These are phyloP conservation scores for Cercophora samala DNA, from an alignment of 495 filamentous ascomycete genomes.

Conservation along the genomic window DNA sequence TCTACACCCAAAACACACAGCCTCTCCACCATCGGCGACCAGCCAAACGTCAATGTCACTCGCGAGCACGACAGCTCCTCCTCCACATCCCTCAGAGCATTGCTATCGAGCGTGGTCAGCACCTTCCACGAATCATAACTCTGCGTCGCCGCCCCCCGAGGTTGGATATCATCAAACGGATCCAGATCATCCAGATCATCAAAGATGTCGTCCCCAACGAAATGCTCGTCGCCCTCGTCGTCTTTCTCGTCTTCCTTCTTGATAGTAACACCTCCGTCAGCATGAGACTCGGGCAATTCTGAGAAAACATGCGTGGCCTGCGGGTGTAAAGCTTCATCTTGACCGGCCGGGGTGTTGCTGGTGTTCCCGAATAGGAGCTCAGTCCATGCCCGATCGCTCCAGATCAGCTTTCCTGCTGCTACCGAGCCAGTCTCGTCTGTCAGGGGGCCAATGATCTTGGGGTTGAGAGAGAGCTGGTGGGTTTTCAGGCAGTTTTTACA, in stretches of 20 bases:
- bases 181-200: neutral
- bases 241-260: neutral
- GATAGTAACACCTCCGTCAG: neutral
- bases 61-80: slow-evolving; percentile 48
- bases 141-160: neutral
- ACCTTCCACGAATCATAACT: slow-evolving; percentile 35
- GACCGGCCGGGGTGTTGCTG: no score
- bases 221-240: neutral
- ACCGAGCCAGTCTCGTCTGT: slow-evolving; percentile 56
- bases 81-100: slow-evolving; percentile 47
- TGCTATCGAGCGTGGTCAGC: slow-evolving; percentile 30
- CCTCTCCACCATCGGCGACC: slow-evolving; percentile 44
- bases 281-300: neutral
- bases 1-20: slow-evolving; percentile 48
- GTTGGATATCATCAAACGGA: neutral
- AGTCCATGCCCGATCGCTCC: slow-evolving; percentile 51
- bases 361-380: slow-evolving; percentile 46
- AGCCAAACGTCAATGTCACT: slow-evolving; percentile 54
- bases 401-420: slow-evolving; percentile 48
- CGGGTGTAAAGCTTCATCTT: no score
- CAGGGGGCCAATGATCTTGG: slow-evolving; percentile 50
- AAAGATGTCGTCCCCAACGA: neutral
- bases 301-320: no score
- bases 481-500: slow-evolving; percentile 54
- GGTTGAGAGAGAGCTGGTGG: slow-evolving; percentile 51